Percentiles rank a stretch among this genome's conserved stretches.
Evolutionary conservation across 192 early-diverging fungal genomes (phyloP).

Genomic region (Podila verticillata): DNA sequence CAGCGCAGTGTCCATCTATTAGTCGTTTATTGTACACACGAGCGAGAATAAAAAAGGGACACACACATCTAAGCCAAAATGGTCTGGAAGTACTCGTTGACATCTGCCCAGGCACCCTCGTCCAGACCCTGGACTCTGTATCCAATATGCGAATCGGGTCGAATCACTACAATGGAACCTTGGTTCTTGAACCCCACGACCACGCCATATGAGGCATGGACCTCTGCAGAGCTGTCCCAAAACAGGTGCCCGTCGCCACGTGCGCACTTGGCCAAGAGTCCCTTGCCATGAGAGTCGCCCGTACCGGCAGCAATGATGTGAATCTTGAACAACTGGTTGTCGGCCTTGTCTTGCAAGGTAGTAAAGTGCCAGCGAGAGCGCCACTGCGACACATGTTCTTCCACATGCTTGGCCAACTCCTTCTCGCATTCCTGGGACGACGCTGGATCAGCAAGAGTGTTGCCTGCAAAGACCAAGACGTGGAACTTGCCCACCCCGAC

Average conservation of each 20-base stretch:
- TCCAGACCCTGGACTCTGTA: slow-evolving; percentile 32
- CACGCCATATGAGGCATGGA: slow-evolving; percentile 41
- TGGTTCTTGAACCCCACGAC: neutral
- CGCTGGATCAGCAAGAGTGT: neutral
- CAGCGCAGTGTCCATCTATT: too few relatives aligned
- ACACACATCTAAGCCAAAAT: slow-evolving; percentile 10
- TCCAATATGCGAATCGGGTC: slow-evolving; percentile 45
- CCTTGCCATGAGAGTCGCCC: neutral
- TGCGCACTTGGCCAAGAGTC: too few relatives aligned
- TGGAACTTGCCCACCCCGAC: too few relatives aligned
- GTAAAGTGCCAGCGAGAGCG: neutral
- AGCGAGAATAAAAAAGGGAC: too few relatives aligned
- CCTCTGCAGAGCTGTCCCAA: slow-evolving; percentile 12
- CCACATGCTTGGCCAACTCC: slow-evolving; percentile 14
- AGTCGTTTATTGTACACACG: too few relatives aligned
- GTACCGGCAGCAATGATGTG: slow-evolving; percentile 15
- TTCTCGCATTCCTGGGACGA: neutral
- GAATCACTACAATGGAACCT: slow-evolving; percentile 28
- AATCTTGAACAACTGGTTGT: slow-evolving; percentile 15
- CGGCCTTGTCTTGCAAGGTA: neutral
- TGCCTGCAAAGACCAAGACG: too few relatives aligned
- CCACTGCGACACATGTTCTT: neutral
- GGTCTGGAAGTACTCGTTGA: slow-evolving; percentile 15
- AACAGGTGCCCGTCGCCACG: slow-evolving; percentile 33
- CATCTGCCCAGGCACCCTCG: slow-evolving; percentile 28